Evolutionary conservation across 176 grass and related monocot species (phyloP).

Genomic region (Rhynchospora breviuscula): DNA sequence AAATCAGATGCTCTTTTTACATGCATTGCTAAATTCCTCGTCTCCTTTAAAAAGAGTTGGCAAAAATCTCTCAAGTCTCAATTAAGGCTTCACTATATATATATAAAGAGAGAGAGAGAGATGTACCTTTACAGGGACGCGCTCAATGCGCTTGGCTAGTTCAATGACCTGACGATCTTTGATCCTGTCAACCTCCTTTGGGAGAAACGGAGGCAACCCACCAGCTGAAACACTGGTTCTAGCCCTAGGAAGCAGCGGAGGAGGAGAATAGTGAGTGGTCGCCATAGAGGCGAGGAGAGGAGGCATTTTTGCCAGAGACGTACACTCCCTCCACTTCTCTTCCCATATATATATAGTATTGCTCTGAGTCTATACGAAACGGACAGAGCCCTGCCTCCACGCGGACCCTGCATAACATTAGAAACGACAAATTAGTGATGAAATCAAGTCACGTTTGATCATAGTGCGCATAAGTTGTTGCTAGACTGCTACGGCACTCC

Average conservation of each 20-base stretch:
- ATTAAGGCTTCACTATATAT: no score
- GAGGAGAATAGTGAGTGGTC: background rate
- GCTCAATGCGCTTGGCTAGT: slow-evolving; percentile 76
- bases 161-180: slow-evolving; percentile 45
- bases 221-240: background rate
- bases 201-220: slow-evolving; percentile 72
- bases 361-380: no score
- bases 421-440: no score
- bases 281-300: background rate
- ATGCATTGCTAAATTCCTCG: no score
- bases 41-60: no score
- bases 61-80: background rate
- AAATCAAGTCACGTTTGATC: no score
- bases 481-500: no score
- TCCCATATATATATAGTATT: no score
- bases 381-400: no score
- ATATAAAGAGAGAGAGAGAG: background rate
- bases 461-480: no score
- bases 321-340: background rate
- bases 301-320: background rate
- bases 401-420: no score
- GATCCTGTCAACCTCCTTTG: slow-evolving; percentile 62
- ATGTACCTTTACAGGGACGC: slow-evolving; percentile 67
- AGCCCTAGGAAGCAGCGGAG: background rate
- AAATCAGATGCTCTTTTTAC: no score